phyloP scores from a whole-genome alignment of 306 rosid species.

The Castanea sativa region DNA sequence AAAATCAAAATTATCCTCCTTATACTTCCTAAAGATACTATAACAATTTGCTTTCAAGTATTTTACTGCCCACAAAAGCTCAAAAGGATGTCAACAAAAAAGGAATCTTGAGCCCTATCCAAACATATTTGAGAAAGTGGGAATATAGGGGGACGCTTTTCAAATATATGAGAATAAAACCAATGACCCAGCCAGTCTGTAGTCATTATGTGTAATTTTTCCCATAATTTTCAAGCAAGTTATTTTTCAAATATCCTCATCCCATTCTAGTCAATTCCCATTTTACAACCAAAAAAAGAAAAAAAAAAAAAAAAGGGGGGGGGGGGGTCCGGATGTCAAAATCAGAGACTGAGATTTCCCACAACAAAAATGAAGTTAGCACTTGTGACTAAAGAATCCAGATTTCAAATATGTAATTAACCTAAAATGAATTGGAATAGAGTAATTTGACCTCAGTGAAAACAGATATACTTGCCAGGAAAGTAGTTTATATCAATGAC shows the following conservation, averaged over 20 bases:
- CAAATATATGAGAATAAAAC: neutral
- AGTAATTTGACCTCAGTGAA: conserved; percentile 5
- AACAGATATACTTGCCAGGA: conserved; percentile 38
- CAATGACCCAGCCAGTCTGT: neutral
- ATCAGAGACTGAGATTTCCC: neutral
- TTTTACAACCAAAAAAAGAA: neutral
- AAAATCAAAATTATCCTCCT: neutral
- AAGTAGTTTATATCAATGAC: conserved; percentile 58
- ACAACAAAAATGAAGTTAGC: neutral
- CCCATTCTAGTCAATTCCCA: neutral
- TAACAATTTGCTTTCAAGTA: neutral
- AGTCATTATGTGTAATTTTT: neutral
- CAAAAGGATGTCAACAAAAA: neutral
- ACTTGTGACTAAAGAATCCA: neutral
- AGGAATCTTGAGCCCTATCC: neutral
- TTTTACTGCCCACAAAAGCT: neutral
- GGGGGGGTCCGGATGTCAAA: neutral
- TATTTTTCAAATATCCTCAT: neutral
- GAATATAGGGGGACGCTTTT: neutral
- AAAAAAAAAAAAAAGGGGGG: too few species aligned
- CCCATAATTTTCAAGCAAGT: neutral
- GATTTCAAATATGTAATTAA: neutral
- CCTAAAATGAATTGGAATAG: conserved; percentile 3
- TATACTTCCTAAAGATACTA: neutral
- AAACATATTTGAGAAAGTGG: neutral